Conservation (phyloP, 2,329 filamentous ascomycete genomes). For the Aspergillus tamarii region DNA sequence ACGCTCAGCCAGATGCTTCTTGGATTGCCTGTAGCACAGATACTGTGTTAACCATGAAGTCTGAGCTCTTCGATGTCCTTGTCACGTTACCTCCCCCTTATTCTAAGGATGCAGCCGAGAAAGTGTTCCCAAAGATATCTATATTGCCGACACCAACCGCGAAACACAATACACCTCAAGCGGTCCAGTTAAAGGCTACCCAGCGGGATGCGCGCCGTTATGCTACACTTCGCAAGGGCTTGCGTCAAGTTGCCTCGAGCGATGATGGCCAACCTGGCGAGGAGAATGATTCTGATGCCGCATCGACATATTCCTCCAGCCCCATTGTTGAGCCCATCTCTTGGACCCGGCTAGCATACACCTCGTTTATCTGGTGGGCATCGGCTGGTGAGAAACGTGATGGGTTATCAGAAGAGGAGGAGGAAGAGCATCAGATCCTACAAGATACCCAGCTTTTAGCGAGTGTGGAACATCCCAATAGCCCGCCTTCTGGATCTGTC, state of each 20-base stretch:
- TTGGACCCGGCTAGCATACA: constrained; percentile 64
- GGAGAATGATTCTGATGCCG: constrained; percentile 42
- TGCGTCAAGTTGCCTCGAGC: constrained; percentile 45
- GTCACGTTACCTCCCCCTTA: constrained; percentile 75
- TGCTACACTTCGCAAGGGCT: constrained; percentile 66
- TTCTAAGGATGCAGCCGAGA: constrained; percentile 60
- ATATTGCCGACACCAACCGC: constrained; percentile 60
- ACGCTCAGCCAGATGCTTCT: constrained; percentile 54
- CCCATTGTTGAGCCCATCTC: constrained; percentile 59
- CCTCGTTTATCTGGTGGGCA: constrained; percentile 69
- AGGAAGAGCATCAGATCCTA: constrained; percentile 50
- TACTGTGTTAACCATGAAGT: constrained; percentile 85
- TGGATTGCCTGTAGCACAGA: constrained; percentile 98
- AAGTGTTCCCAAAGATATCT: constrained; percentile 76
- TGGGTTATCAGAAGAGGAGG: constrained; percentile 57
- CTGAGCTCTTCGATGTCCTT: constrained; percentile 84
- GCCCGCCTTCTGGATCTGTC: constrained; percentile 27
- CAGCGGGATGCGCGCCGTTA: constrained; percentile 88
- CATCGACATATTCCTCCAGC: constrained; percentile 47
- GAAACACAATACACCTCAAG: constrained; percentile 39
- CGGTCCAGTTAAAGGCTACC: constrained; percentile 70
- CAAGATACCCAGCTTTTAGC: constrained; percentile 48
- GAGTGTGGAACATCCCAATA: constrained; percentile 38
- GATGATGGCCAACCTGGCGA: constrained; percentile 28
- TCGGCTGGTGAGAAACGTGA: constrained; percentile 64